Evolutionary conservation across 495 filamentous ascomycete species (phyloP), one percentile per base, ranked within the genome.

Genomic region (Penicillium lividum): DNA sequence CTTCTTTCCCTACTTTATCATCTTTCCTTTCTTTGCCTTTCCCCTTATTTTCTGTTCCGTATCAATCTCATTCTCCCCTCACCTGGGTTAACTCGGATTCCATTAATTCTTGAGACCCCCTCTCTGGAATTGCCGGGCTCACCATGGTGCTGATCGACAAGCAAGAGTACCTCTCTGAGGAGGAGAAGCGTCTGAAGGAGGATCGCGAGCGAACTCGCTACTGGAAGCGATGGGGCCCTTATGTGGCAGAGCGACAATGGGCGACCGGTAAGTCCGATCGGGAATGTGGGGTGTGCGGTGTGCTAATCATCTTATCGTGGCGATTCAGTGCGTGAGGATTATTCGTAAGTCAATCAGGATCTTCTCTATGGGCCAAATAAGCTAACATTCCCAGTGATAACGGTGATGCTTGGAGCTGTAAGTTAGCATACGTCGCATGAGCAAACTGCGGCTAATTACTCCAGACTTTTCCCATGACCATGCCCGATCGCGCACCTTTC

Each of bases 371-470:
- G 7, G n/a, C 31, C 40, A 33, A 16, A 33, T 9, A 34, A 25
- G 9, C 46, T 67, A 56, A 56, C 52, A 31, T 10, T 25, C 40
- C 30, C 60, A 84, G 82, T 22, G 77, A 81, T 49, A 88, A 96
- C 68, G 93, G 93, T 46, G 92, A 98, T 77, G 93, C 93, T 43
- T 98, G 93, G 93, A 93, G 89, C 71, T 91, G 90, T 93, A 80
- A 79, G 89, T 86, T 28, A 22, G 13, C 25, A 10, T 6, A 36
- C 4, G 4, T 33, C 5, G 22, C 13, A 28, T 38, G 16, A 10
- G 11, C 31, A 8, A 40, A n/a, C 25, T 13, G 10, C 34, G 6
- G 61, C 51, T 49, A 9, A 25, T 36, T 5, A 58, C 25, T 53
- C 16, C 51, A 95, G 90, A 98, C 78, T 97, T 98, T 71, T 84